phyloP scores from a whole-genome alignment of 2,329 filamentous ascomycete species.

The Taxawa tesnikishii region DNA sequence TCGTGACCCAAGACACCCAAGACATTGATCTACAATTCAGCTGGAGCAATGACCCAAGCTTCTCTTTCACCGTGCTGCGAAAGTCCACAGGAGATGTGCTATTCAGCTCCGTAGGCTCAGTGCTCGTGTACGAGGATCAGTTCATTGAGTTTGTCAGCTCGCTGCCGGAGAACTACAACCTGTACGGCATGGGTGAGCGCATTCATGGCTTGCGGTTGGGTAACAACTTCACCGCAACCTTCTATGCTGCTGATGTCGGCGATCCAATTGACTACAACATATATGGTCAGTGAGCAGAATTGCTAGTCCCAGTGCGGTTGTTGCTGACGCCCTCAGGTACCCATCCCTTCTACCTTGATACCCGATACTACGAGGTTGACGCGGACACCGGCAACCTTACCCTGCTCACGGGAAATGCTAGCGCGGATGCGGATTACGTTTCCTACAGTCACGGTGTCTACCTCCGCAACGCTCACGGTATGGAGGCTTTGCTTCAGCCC shows the following conservation, averaged over 20 bases:
- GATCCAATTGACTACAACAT: conserved; percentile 55
- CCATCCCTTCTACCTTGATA: conserved; percentile 72
- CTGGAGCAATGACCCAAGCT: conserved; percentile 46
- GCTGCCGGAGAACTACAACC: conserved; percentile 59
- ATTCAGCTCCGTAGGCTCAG: conserved; percentile 52
- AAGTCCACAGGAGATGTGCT: conserved; percentile 51
- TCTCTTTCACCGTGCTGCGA: conserved; percentile 44
- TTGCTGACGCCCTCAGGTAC: conserved; percentile 38
- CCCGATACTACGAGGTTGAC: conserved; percentile 55
- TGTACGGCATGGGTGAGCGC: conserved; percentile 63
- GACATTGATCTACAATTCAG: conserved; percentile 36
- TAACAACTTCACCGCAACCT: conserved; percentile 58
- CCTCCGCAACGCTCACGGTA: conserved; percentile 62
- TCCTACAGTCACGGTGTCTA: conserved; percentile 68
- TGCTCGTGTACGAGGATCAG: conserved; percentile 63
- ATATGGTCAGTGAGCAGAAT: conserved; percentile 36
- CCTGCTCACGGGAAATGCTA: conserved; percentile 41
- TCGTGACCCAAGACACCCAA: conserved; percentile 26
- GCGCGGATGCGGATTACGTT: conserved; percentile 42
- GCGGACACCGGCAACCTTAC: conserved; percentile 33
- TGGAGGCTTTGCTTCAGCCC: conserved; percentile 56
- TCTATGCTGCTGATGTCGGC: conserved; percentile 56
- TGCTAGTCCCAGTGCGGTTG: neutral
- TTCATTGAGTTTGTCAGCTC: conserved; percentile 61
- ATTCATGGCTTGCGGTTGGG: conserved; percentile 60